phyloP scores from a whole-genome alignment of 2,329 filamentous ascomycete genomes.

The Colletotrichum shisoi region DNA sequence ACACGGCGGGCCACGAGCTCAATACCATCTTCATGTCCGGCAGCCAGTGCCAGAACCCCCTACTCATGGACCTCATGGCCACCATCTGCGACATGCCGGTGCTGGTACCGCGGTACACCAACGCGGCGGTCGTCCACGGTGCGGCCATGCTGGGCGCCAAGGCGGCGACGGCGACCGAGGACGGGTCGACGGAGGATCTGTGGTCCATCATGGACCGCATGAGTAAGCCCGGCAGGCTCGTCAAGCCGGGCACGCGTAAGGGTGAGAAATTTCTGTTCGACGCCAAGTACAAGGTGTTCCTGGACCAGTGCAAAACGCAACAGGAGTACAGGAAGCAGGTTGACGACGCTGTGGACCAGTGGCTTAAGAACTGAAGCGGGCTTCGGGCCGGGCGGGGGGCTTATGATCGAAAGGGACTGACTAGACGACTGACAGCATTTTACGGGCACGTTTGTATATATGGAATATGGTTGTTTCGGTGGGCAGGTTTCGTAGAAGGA shows the following conservation, averaged over 20 bases:
- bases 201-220: conserved; percentile 99
- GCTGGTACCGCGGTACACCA: conserved; percentile 89
- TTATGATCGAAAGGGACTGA: not conserved
- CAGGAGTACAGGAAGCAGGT: conserved; percentile 81
- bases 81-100: conserved; percentile 93
- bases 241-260: conserved; percentile 75
- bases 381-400: not conserved
- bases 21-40: conserved; percentile 98
- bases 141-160: conserved; percentile 98
- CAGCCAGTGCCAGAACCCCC: conserved; percentile 93
- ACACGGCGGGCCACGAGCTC: conserved; percentile 84
- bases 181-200: conserved; percentile 82
- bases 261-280: conserved; percentile 81
- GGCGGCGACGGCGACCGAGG: conserved; percentile 82
- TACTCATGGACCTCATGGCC: conserved; percentile 90
- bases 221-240: conserved; percentile 89
- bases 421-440: conserved; percentile 8
- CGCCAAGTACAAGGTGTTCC: conserved; percentile 94
- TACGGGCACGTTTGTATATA: not conserved
- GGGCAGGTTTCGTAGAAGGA: conserved; percentile 17
- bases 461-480: not conserved
- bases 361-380: conserved; percentile 30
- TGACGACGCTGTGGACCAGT: conserved; percentile 65
- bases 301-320: conserved; percentile 89
- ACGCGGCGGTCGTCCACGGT: conserved; percentile 96